A percentile compares a stretch with the other conserved stretches of the same genome.
These are phyloP conservation scores for Solanum paucissectum DNA, from an alignment of 257 asterid genomes.

Conservation along the genomic window DNA sequence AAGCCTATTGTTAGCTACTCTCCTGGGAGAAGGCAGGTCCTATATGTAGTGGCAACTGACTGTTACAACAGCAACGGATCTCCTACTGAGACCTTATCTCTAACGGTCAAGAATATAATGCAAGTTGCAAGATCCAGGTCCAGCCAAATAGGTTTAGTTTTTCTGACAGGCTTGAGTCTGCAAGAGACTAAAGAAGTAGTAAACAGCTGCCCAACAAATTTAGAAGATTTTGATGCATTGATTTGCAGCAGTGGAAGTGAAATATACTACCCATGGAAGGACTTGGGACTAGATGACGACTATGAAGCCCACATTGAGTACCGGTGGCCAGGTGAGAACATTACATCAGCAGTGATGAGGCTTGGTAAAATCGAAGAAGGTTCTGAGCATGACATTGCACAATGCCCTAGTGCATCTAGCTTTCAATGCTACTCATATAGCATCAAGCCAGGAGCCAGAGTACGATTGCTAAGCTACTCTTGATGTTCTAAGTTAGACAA, in stretches of 20 bases:
- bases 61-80: slow-evolving; percentile 35
- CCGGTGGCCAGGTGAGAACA: slow-evolving; percentile 60
- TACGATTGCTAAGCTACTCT: slow-evolving; percentile 11
- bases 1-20: slow-evolving; percentile 17
- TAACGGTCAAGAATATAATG: slow-evolving; percentile 40
- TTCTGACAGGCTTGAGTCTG: slow-evolving; percentile 41
- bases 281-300: slow-evolving; percentile 40
- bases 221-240: slow-evolving; percentile 50
- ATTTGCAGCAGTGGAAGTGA: slow-evolving; percentile 60
- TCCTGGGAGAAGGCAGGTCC: slow-evolving; percentile 58
- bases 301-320: slow-evolving; percentile 46
- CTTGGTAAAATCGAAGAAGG: slow-evolving; percentile 32
- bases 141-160: slow-evolving; percentile 41
- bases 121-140: slow-evolving; percentile 33
- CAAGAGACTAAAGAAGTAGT: slow-evolving; percentile 36
- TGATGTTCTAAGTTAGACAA: background rate
- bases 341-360: slow-evolving; percentile 32
- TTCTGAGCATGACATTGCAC: slow-evolving; percentile 27
- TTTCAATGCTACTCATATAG: slow-evolving; percentile 51
- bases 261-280: slow-evolving; percentile 57
- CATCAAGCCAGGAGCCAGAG: slow-evolving; percentile 43
- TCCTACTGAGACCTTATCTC: slow-evolving; percentile 27
- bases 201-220: slow-evolving; percentile 17
- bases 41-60: slow-evolving; percentile 45
- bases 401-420: slow-evolving; percentile 27